Percentiles rank a stretch among this genome's conserved stretches.
Evolutionary conservation across 768 basidiomycete species (phyloP).

Genomic region (Amanita molliuscula): DNA sequence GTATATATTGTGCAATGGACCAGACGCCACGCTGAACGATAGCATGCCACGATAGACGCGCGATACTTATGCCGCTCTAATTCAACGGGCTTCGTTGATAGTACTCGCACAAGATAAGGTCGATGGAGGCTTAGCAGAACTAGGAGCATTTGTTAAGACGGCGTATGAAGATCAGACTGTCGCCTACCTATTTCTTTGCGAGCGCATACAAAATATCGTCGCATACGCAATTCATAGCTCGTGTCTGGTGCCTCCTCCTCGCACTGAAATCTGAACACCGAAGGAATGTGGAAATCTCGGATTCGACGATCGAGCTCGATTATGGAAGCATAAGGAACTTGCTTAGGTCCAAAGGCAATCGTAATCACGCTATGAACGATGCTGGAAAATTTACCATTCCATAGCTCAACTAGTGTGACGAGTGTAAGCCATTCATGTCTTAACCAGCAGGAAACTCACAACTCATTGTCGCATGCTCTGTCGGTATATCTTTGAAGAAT

Average conservation of each 20-base stretch:
- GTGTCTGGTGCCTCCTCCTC: conserved; percentile 11
- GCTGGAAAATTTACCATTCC: conserved; percentile 44
- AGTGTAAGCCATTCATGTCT: background rate
- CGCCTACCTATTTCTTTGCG: conserved; percentile 40
- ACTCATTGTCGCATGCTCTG: conserved; percentile 21
- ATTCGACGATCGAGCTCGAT: conserved; percentile 51
- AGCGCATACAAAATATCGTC: conserved; percentile 32
- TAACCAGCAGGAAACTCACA: conserved; percentile 23
- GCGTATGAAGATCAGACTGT: background rate
- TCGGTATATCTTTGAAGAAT: conserved; percentile 36
- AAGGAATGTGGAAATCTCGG: conserved; percentile 48
- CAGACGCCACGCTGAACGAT: conserved; percentile 62
- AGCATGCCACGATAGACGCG: conserved; percentile 62
- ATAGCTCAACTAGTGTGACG: conserved; percentile 35
- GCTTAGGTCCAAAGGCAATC: conserved; percentile 40
- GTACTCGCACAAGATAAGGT: conserved; percentile 55
- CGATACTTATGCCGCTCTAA: conserved; percentile 51
- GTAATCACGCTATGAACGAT: conserved; percentile 42
- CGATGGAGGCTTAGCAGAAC: conserved; percentile 58
- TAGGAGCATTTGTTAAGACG: conserved; percentile 11
- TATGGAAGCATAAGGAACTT: conserved; percentile 39
- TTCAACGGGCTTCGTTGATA: conserved; percentile 49
- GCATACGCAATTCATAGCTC: conserved; percentile 21
- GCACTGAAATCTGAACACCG: conserved; percentile 29
- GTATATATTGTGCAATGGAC: conserved; percentile 38